Evolutionary conservation across 1,139 yeast species (phyloP), one percentile per base, ranked within the genome.

Genomic region (Starmera stellimalicola): DNA sequence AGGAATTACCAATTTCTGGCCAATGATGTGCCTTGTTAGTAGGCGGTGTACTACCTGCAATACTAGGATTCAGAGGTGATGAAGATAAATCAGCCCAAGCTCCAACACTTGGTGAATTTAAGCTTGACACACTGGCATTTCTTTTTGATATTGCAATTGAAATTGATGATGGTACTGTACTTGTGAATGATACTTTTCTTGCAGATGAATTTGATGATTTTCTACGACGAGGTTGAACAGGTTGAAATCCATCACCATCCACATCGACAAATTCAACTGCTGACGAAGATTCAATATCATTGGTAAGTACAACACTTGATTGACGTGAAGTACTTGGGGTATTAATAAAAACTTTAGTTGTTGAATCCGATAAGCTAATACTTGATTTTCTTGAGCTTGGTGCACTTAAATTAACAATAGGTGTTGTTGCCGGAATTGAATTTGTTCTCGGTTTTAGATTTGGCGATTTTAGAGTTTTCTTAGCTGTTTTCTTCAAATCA

Each of bases 401-500:
- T n/a, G 25, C 25, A 22, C 25, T 22, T 22, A n/a, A n/a, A 22
- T 14, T 14, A 7, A 31, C 33, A 7, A 43, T 31, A 11, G 35
- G 14, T 12, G 37, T 38, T 2, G 37, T 33, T 9, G 33, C 36
- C n/a, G 40, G 24, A 14, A 35, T 33, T 5, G 27, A 17, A 29
- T 38, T 33, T 9, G 14, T 17, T 32, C 40, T 18, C 2, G 25
- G 25, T 16, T 27, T 32, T 3, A 41, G 31, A 18, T 39, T 42
- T 6, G 38, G 9, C 19, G 27, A 43, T 16, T 27, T 41, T 12
- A 19, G 28, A 6, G 16, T 20, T 10, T 39, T 43, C 20, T 36
- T 38, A 46, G 37, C 50, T 37, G 31, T 36, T 27, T 34, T 48
- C 33, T 39, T 44, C 3, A 58, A 43, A 48, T 73, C 78, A 33